Base-by-base conservation (phyloP, 768 basidiomycete genomes). In the Boletus rex-veris region DNA sequence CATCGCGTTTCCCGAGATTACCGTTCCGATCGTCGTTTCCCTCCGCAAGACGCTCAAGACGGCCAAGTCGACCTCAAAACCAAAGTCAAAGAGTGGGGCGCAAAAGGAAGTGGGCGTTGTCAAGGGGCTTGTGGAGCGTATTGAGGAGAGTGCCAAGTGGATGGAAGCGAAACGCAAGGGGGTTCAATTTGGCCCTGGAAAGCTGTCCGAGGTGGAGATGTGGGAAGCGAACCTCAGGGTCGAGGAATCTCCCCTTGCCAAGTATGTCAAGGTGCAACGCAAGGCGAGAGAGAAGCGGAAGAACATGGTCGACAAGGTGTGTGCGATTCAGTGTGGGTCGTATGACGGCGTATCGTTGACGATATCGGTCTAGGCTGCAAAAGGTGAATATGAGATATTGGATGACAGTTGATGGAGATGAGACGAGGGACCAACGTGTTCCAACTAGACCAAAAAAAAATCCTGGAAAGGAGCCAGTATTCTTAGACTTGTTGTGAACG, bases 1-100 rank as follows among this genome's bases (percentile, higher is more conserved):
- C 69, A 85, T 98, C 54, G 92, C 92, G 1, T 98, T 97, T 78
- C 96, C 97, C 3, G 97, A 99, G 72, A 79, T 96, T 38, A 77
- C 84, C 14, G 81, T 98, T 12, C 94, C 95, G 3, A 74, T 94
- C 36, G 72, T 85, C 15, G 78, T 90, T 11, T 75, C 82, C 1
- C 74, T 99, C 47, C 83, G 84, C 41, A 86, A 88, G 59, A 77
- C 81, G 50, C 62, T 95, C 59, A 98, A 97, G 70, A 75, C 72
- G 37, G 74, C 77, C 24, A 80, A 80, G 52, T 67, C 75, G 35
- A 70, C 68, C 42, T 65, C 71, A 28, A 62, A 69, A 42, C 2
- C 14, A 14, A 36, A 16, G 15, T 3, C 35, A 28, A 36, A 36
- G 35, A 62, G 73, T 44, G 55, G 64, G 12, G 36, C 50, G 10